Evolutionary conservation across 1,284 basidiomycete species (phyloP).

Genomic region (Gomphus sp.): DNA sequence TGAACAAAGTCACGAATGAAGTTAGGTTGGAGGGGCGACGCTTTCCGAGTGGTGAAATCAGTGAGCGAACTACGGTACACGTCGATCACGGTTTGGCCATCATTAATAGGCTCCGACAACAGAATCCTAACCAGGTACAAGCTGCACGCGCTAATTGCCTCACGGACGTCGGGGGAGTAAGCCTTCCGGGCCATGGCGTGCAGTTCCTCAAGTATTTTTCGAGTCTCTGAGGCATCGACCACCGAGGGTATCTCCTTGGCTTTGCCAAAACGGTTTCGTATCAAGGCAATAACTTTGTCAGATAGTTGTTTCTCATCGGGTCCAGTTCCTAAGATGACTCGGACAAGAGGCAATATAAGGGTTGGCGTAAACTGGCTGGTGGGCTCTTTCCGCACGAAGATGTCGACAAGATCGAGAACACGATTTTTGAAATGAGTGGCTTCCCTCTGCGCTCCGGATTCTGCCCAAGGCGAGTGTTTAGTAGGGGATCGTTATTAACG

Average conservation of each 20-base stretch:
- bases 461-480: conserved; percentile 24
- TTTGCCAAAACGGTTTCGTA: conserved; percentile 69
- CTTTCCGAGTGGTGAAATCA: conserved; percentile 79
- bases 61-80: conserved; percentile 62
- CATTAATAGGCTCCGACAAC: conserved; percentile 28
- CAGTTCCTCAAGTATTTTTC: conserved; percentile 51
- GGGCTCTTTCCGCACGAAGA: conserved; percentile 70
- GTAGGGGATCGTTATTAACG: not conserved
- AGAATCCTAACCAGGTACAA: conserved; percentile 64
- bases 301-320: conserved; percentile 78
- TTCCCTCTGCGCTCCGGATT: conserved; percentile 63
- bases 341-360: conserved; percentile 69
- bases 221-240: conserved; percentile 36
- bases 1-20: conserved; percentile 80
- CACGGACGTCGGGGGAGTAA: conserved; percentile 53
- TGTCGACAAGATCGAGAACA: conserved; percentile 86
- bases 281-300: conserved; percentile 75
- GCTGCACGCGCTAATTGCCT: conserved; percentile 59
- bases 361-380: conserved; percentile 57
- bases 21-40: conserved; percentile 60
- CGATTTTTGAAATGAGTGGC: conserved; percentile 93
- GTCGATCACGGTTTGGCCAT: conserved; percentile 35
- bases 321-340: conserved; percentile 56
- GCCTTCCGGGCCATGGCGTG: conserved; percentile 70
- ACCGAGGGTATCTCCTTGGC: conserved; percentile 56